Base-by-base conservation (phyloP, 441 rosid species). In the Erysimum pusillum region DNA sequence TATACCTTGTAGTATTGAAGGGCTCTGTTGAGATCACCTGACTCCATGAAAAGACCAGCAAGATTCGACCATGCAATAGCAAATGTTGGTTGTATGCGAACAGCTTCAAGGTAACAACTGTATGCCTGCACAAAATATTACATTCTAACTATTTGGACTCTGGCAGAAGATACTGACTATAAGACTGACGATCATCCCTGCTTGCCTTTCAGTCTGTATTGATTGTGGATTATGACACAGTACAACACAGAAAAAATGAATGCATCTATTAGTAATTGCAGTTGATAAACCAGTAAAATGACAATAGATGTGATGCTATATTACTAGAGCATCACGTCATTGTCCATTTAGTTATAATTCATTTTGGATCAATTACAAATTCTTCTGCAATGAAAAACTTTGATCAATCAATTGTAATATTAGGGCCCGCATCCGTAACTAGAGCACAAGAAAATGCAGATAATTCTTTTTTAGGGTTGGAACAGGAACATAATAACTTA, bases 31-130 rank as follows among this genome's bases (percentile, higher is more conserved):
- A 91, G 87, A 84, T 96, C 98, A 60, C 99, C 99, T 42, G 96
- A 88, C 83, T 96, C 98, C 98, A 96, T 88, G 80, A 92, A 91
- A 80, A 96, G 97, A 82, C 96, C 98, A 66, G 98, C 99, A 85
- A 96, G 96, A 84, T 94, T 96, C 49, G 98, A 96, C 98, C 99
- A 96, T 32, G 99, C 99, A 74, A 94, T 88, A 13, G 99, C 98
- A 88, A 92, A 96, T 53, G 87, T 91, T 57, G 99, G 99, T 78
- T 96, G 97, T 76, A 96, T 96, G 65, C 93, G 93, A 67, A 96
- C 73, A 79, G 98, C 98, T 91, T 96, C 98, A 35, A 94, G 81
- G 81, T 94, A 92, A 79, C 98, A 94, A 80, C 95, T 89, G 90
- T 88, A 94, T 73, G 98, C 99, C 99, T 96, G 97, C 95, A 90